phyloP scores from a whole-genome alignment of 768 basidiomycete species.

The Cubamyces lactineus region DNA sequence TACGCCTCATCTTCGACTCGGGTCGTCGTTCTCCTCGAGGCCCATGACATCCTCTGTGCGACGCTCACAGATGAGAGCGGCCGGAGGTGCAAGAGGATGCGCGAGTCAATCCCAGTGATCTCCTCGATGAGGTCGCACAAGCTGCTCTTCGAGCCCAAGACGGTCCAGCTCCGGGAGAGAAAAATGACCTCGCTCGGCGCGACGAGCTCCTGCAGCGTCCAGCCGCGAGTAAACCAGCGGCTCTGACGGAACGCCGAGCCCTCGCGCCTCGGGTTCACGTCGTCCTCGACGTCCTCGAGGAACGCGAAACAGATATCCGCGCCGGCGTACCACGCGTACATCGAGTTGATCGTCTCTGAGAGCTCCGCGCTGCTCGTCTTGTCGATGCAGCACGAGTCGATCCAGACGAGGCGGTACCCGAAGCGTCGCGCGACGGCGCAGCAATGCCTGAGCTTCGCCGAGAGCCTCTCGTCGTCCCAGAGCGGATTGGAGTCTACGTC shows the following conservation, averaged over 20 bases:
- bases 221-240: conserved; percentile 23
- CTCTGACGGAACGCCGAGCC: conserved; percentile 21
- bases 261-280: conserved; percentile 13
- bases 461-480: neutral
- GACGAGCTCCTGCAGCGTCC: conserved; percentile 25
- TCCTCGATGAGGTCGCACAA: conserved; percentile 15
- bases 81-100: conserved; percentile 8
- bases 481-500: neutral
- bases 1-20: conserved; percentile 22
- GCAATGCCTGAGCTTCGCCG: conserved; percentile 11
- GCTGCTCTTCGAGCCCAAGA: conserved; percentile 15
- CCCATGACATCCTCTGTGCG: conserved; percentile 24
- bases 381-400: conserved; percentile 26
- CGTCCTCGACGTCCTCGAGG: conserved; percentile 17
- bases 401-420: conserved; percentile 20
- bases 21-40: conserved; percentile 20
- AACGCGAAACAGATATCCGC: conserved; percentile 22
- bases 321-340: conserved; percentile 23
- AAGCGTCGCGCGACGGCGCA: conserved; percentile 14
- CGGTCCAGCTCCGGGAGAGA: conserved; percentile 9
- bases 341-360: conserved; percentile 25
- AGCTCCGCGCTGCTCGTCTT: conserved; percentile 24
- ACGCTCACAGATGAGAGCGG: conserved; percentile 17
- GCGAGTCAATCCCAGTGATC: conserved; percentile 12
- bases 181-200: conserved; percentile 15